These are phyloP conservation scores for Aotearoamyces nothofagi DNA, from an alignment of 2,329 filamentous ascomycete genomes.

Conservation along the genomic window DNA sequence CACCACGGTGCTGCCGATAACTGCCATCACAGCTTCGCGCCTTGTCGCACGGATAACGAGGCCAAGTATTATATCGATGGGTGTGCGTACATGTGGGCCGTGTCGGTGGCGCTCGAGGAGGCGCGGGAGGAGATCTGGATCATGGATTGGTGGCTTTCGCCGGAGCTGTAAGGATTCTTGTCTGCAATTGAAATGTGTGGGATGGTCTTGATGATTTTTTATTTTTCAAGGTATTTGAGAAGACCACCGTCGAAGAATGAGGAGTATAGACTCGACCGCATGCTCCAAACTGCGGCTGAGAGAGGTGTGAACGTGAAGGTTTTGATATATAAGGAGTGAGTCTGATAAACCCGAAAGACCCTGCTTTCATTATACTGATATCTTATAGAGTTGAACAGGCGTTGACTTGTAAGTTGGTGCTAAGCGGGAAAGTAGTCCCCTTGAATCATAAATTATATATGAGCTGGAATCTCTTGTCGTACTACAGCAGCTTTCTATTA, in stretches of 20 bases:
- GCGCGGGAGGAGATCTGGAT: conserved; percentile 72
- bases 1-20: conserved; percentile 32
- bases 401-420: conserved; percentile 63
- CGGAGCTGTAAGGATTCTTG: too few relatives aligned
- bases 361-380: too few relatives aligned
- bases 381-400: conserved; percentile 71
- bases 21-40: conserved; percentile 55
- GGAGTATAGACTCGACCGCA: conserved; percentile 67
- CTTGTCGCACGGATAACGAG: conserved; percentile 53
- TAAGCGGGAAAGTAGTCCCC: too few relatives aligned
- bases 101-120: conserved; percentile 63
- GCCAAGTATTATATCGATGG: conserved; percentile 84
- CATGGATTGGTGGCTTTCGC: conserved; percentile 80
- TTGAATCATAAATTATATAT: too few relatives aligned
- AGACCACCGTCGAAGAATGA: conserved; percentile 71
- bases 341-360: too few relatives aligned
- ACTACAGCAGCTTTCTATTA: too few relatives aligned
- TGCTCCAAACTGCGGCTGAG: conserved; percentile 70
- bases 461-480: too few relatives aligned
- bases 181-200: too few relatives aligned
- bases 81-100: conserved; percentile 73
- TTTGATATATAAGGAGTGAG: conserved; percentile 86
- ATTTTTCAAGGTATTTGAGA: too few relatives aligned
- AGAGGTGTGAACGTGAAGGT: conserved; percentile 73
- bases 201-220: too few relatives aligned